These are phyloP conservation scores for Grammothele lineata DNA, from an alignment of 768 basidiomycete genomes.

Conservation along the genomic window DNA sequence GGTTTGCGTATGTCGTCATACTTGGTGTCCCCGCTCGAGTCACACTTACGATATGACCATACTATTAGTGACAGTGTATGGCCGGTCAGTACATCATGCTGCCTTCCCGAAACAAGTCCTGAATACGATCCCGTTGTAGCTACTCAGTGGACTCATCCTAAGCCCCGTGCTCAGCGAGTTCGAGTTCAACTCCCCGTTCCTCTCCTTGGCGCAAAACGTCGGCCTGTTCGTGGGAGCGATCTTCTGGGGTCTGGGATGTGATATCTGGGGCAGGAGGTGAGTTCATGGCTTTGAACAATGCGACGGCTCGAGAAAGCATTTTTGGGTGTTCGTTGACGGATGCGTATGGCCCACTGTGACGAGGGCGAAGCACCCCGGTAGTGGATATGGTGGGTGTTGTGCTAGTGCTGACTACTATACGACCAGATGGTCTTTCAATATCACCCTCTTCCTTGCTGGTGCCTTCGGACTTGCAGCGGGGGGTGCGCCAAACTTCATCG, in stretches of 20 bases:
- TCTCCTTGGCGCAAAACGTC: constrained; percentile 48
- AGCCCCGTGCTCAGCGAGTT: constrained; percentile 48
- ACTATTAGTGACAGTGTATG: constrained; percentile 59
- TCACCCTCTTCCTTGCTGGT: constrained; percentile 50
- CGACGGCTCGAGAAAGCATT: no score
- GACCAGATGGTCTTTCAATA: constrained; percentile 46
- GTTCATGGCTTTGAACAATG: no score
- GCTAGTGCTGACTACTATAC: no score
- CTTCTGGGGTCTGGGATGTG: constrained; percentile 45
- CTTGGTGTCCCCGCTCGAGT: not conserved
- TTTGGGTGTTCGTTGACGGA: no score
- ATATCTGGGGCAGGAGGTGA: constrained; percentile 47
- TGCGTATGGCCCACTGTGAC: no score
- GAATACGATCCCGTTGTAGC: constrained; percentile 21
- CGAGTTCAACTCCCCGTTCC: constrained; percentile 40
- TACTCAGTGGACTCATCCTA: constrained; percentile 41
- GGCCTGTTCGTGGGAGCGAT: constrained; percentile 50
- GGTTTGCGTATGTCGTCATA: constrained; percentile 57
- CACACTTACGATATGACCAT: not conserved
- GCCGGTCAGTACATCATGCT: constrained; percentile 45
- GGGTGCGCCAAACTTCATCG: constrained; percentile 41
- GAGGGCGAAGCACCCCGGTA: no score
- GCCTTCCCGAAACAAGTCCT: not conserved
- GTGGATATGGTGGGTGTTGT: no score
- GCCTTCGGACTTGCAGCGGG: constrained; percentile 51